A percentile compares a stretch with the other conserved stretches of the same genome.
Evolutionary conservation across 176 grass and related monocot genomes (phyloP).

Genomic region (Oryza australiensis): DNA sequence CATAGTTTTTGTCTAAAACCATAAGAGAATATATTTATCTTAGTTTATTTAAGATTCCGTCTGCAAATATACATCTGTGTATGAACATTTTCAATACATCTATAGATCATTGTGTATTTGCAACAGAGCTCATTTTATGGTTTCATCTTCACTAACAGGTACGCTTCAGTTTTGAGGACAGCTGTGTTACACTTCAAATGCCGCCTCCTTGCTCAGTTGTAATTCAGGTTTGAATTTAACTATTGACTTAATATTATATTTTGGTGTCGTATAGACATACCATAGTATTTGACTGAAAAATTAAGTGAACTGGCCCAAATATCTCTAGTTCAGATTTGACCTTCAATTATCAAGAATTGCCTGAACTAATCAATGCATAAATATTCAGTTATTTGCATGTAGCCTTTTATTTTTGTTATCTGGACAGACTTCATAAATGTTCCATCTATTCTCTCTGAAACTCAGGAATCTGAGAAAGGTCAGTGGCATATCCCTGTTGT

Average conservation of each 20-base stretch:
- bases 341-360: not conserved
- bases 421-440: conserved; percentile 1
- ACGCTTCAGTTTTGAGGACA: conserved; percentile 49
- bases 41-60: not conserved
- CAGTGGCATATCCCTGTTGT: conserved; percentile 74
- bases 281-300: conserved; percentile 14
- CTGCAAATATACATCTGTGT: not conserved
- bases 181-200: conserved; percentile 54
- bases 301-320: not conserved
- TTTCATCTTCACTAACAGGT: conserved; percentile 41
- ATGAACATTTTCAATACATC: not conserved
- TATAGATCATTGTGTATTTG: conserved; percentile 1
- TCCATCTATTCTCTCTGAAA: conserved; percentile 26
- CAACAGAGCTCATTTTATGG: conserved; percentile 2
- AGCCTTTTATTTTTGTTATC: not conserved
- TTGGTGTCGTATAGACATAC: not conserved
- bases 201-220: conserved; percentile 70
- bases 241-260: conserved; percentile 8
- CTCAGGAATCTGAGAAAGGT: conserved; percentile 65
- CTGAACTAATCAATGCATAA: not conserved
- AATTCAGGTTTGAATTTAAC: conserved; percentile 53
- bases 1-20: not conserved
- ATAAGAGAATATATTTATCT: not conserved
- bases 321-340: not conserved
- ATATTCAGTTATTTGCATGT: not conserved